These are phyloP conservation scores for Lichtheimia ramosa DNA, from an alignment of 371 early-diverging fungal species.

Conservation along the genomic window DNA sequence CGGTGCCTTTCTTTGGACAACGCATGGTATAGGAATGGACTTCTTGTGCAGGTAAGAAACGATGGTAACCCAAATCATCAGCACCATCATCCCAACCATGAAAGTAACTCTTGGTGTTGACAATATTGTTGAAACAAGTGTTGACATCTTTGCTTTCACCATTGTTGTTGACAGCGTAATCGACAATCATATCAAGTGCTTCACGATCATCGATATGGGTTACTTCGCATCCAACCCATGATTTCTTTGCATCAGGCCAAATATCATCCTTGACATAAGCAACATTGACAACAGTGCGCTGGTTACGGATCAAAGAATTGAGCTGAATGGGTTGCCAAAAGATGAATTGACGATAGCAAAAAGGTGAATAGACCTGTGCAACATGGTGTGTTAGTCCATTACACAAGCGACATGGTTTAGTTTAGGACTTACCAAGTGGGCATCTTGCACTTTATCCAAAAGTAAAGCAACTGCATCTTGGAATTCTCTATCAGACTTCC, in stretches of 20 bases:
- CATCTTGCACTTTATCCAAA: conserved; percentile 52
- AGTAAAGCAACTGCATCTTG: conserved; percentile 50
- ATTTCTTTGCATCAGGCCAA: conserved; percentile 46
- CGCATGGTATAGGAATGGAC: conserved; percentile 45
- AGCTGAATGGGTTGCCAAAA: conserved; percentile 57
- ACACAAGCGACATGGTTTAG: no score
- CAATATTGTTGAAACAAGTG: conserved; percentile 52
- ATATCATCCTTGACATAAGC: conserved; percentile 52
- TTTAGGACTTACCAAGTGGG: conserved; percentile 49
- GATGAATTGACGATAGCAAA: conserved; percentile 51
- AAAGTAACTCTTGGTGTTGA: conserved; percentile 55
- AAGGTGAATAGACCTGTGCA: conserved; percentile 45
- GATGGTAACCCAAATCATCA: conserved; percentile 55
- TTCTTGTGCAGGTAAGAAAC: conserved; percentile 54
- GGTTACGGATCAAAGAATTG: conserved; percentile 42
- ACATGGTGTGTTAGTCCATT: background rate
- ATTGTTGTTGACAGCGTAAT: conserved; percentile 57
- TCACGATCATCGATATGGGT: conserved; percentile 47
- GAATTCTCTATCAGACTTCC: conserved; percentile 48
- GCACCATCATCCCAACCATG: conserved; percentile 59
- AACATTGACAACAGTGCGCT: conserved; percentile 42
- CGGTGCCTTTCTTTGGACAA: conserved; percentile 42
- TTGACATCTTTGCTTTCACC: conserved; percentile 56
- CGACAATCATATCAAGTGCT: conserved; percentile 51
- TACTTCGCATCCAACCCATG: conserved; percentile 51